Base-by-base conservation (phyloP, 1,284 basidiomycete species). In the Tranzscheliella williamsii region DNA sequence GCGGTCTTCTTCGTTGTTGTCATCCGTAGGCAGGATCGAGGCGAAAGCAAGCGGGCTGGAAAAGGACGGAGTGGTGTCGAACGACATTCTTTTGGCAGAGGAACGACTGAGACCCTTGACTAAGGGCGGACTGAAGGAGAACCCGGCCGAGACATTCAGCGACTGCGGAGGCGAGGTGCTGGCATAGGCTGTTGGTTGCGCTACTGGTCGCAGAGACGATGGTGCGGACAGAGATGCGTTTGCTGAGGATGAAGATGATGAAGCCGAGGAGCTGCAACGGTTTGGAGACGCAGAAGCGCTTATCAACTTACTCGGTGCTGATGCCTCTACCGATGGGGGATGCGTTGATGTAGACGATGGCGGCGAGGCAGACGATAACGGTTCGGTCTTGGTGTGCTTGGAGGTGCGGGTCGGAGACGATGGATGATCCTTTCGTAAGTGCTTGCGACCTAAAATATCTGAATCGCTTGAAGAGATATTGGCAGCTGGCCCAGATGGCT, bases 11-110 rank as follows among this genome's bases (percentile, higher is more conserved):
- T 64, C 49, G 26, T 50, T 42, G 27, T 35, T n/a, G 24, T 61
- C 56, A 13, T 75, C 73, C n/a, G 56, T 50, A 6, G 72, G 66
- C 12, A 76, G 43, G 30, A 60, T 66, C 12, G 68, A 65, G 11
- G 70, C 66, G 33, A 72, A 63, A 7, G 73, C 73, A 30, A 76
- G 66, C 22, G 73, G 73, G 27, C 73, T 76, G 15, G 72, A 74
- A 22, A 74, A 75, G 36, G 72, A 74, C 2, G 73, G 73, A 13
- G 66, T 51, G 16, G 41, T 70, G 53, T 64, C 61, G 51, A 64
- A 58, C 31, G 61, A 64, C 61, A 64, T 64, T n/a, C 46, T 64
- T 41, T 54, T 64, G 50, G 57, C 48, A 17, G 63, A 57, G 43
- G 34, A 41, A 17, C 48, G 49, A 24, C 38, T 42, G 30, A 53